phyloP scores from a whole-genome alignment of 1,139 yeast species.

The Suhomyces atakaporum region DNA sequence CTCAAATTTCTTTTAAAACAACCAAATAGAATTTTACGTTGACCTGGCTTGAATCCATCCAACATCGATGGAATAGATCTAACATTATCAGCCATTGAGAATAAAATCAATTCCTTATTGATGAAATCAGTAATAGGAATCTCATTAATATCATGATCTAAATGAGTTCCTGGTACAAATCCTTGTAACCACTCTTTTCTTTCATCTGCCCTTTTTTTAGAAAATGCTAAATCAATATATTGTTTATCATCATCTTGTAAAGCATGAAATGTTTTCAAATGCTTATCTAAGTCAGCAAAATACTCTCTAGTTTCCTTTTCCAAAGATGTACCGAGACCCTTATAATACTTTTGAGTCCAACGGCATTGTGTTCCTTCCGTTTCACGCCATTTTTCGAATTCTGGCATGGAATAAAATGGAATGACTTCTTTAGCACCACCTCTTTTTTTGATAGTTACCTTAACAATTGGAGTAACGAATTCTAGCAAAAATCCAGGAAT shows the following conservation, averaged over 20 bases:
- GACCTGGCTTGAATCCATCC: conserved; percentile 98
- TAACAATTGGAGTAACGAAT: conserved; percentile 95
- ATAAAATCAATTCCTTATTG: conserved; percentile 90
- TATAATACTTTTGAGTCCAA: conserved; percentile 94
- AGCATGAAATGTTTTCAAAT: conserved; percentile 82
- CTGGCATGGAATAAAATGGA: conserved; percentile 93
- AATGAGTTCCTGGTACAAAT: conserved; percentile 86
- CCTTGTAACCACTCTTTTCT: conserved; percentile 96
- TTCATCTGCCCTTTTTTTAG: conserved; percentile 94
- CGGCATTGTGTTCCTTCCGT: conserved; percentile 72
- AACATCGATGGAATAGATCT: conserved; percentile 93
- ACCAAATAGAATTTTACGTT: conserved; percentile 88
- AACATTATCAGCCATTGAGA: conserved; percentile 95
- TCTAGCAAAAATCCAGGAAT: conserved; percentile 92
- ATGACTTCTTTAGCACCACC: conserved; percentile 54
- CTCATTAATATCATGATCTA: conserved; percentile 74
- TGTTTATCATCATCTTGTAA: conserved; percentile 78
- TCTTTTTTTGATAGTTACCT: conserved; percentile 77
- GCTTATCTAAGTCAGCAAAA: conserved; percentile 82
- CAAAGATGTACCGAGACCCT: conserved; percentile 97
- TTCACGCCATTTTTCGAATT: conserved; percentile 92
- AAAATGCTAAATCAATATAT: conserved; percentile 89
- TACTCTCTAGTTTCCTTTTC: conserved; percentile 84
- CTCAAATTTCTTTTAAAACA: conserved; percentile 80
- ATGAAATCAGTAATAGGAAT: conserved; percentile 94